Evolutionary conservation across 139 green algal species (phyloP), one percentile per base, ranked within the genome.

Genomic region (Coelastrella sp.): DNA sequence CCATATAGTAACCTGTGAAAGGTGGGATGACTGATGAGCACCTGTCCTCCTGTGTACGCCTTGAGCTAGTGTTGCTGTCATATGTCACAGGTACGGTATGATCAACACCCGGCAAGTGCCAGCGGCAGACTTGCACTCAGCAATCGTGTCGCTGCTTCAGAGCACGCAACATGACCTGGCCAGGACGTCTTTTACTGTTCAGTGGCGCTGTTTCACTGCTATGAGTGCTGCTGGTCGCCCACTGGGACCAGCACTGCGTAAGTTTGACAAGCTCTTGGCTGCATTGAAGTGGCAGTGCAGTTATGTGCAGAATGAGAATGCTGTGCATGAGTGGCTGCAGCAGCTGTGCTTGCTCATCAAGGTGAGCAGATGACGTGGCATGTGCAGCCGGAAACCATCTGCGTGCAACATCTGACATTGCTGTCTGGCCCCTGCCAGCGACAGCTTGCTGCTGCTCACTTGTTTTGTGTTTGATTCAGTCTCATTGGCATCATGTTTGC

Each of bases 121-220:
- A 40, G 66, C 17, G 30, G 34, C 4, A 37, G 34, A 21, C 27
- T 74, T 88, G 81, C 77, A 87, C n/a, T 38, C 21, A 5, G 11
- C 3, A 15, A 66, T 94, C 59, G 17, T 77, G 40, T 73, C 86
- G 38, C 32, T 83, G 67, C 68, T 91, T 19, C 66, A 32, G 34
- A 48, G 35, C 13, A 30, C 17, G 3, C 25, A 83, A 37, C 64
- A 87, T 13, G 90, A 94, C 57, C 35, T 83, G 4, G 89, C 79
- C 3, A 81, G 91, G 4, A 88, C 94, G 38, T 81, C 92, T 77
- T 84, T 94, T 5, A 59, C 34, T 0, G 86, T 88, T 76, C 7
- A 90, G 64, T 96, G 94, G 94, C 79, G 94, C 15, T 83, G 81
- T 17, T 96, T 92, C 87, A 88, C 85, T n/a, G 79, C 73, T 62